Evolutionary conservation across 1,284 basidiomycete species (phyloP), one percentile per base, ranked within the genome.

Genomic region (Ustilago loliicola): DNA sequence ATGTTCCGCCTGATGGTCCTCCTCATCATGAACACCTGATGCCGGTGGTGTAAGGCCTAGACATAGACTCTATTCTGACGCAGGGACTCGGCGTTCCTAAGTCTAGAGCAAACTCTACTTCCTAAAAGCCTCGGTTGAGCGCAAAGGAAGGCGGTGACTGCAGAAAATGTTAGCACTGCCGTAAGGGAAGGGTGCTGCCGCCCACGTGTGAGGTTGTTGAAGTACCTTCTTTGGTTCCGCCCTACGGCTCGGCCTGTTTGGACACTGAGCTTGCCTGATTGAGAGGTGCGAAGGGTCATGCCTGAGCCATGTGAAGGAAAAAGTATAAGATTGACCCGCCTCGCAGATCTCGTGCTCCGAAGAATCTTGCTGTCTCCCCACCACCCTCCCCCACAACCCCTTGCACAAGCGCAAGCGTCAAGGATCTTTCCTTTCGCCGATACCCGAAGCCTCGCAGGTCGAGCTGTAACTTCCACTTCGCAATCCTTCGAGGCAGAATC

Each of bases 141-240:
- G 6, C 40, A 27, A 3, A 5, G 51, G 34, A 48, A 40, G 32
- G 11, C 6, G 38, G 38, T 19, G 38, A 40, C 11, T 17, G 38
- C 15, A 17, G 3, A 17, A 15, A 40, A 2, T 6, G 21, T 45
- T 21, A 36, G 42, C 42, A 21, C 7, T n/a, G n/a, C 9, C 6
- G 11, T 7, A 21, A 45, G 19, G 48, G 25, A 27, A 50, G 48
- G 27, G 48, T 27, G 34, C 27, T 47, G 40, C 57, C 51, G 57
- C 51, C 58, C 58, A 59, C 53, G 57, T 61, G 61, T 60, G 50
- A 50, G 38, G 19, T 17, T 48, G 67, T 70, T 64, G 61, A 70
- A 64, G 61, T 34, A 70, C 51, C 61, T 64, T 64, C 61, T 42
- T 63, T 23, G 2, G 19, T 13, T n/a, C 25, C 42, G 25, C 15